Evolutionary conservation across 2,329 filamentous ascomycete species (phyloP), one percentile per base, ranked within the genome.

Genomic region (Achaetomium macrosporum): DNA sequence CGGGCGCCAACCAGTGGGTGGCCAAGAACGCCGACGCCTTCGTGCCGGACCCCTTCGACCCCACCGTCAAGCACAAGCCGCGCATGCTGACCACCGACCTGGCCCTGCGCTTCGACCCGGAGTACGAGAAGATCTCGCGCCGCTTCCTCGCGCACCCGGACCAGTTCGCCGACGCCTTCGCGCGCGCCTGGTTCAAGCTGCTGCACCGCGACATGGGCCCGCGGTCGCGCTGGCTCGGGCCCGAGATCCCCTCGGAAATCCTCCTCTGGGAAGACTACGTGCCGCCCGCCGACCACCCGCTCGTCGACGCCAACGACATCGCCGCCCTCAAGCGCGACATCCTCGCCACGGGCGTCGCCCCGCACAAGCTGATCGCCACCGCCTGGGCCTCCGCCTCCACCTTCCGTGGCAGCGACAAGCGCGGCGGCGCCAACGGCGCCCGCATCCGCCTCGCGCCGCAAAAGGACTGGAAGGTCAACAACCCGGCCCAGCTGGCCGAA

Each of bases 181-280:
- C 78, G 19, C 80, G 81, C 46, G 87, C 87, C 13, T 91, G 87
- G 87, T 91, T 88, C 80, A 90, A 91, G 81, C 79, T 91, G 40
- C 76, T 87, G 33, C 87, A 91, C 73, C 86, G 87, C 72, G 87
- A 90, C 67, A 79, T 91, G 72, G 87, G 87, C 15, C 87, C 87
- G 41, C 74, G 80, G 50, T 66, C 77, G 20, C 85, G 84, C 65
- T 90, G 87, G 75, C 64, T 90, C 43, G 87, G 87, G 30, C 87
- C 87, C 1, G 87, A 91, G 69, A 75, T 88, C 16, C 86, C 87
- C 44, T 73, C 76, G 49, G 84, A 90, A 74, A 73, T 76, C 12
- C 74, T 85, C n/a, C 64, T 82, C 63, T 91, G 87, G 87, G 84
- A 90, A 65, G 87, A 91, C 64, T 84, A 84, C 12, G 69, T 90